phyloP scores from a whole-genome alignment of 2,329 filamentous ascomycete species.

The Madurella fahalii region DNA sequence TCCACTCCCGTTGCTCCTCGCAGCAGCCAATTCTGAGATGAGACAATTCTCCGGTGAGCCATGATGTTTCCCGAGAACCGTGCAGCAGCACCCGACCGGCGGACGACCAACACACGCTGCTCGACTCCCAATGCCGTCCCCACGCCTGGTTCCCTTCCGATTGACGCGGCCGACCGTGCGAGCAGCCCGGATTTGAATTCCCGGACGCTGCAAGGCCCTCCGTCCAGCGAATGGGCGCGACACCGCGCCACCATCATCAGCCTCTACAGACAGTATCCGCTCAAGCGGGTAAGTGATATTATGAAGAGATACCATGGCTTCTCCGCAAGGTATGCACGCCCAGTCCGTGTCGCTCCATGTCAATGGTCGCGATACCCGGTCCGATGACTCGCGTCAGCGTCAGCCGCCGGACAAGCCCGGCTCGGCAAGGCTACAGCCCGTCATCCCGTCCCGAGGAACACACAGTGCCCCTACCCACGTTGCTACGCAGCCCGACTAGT shows the following conservation, averaged over 20 bases:
- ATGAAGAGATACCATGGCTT: constrained; percentile 27
- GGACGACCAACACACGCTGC: constrained; percentile 5
- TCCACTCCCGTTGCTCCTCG: not conserved
- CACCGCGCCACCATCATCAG: constrained; percentile 26
- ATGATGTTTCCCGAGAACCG: constrained; percentile 24
- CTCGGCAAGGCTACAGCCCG: too few species aligned
- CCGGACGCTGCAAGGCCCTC: constrained; percentile 26
- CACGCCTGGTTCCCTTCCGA: not conserved
- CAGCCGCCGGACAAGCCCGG: too few species aligned
- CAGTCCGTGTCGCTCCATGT: too few species aligned
- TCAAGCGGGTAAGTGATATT: constrained; percentile 26
- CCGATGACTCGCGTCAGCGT: too few species aligned
- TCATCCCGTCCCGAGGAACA: too few species aligned
- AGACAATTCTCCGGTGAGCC: not conserved
- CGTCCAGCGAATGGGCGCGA: constrained; percentile 25
- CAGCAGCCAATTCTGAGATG: not conserved
- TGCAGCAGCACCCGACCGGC: constrained; percentile 25
- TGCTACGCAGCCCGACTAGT: too few species aligned
- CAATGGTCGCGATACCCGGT: too few species aligned
- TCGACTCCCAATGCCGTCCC: not conserved
- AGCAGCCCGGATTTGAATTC: constrained; percentile 20
- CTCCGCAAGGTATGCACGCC: constrained; percentile 23
- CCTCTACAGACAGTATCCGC: constrained; percentile 25
- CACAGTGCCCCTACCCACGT: too few species aligned
- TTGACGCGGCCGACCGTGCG: not conserved